A percentile compares a stretch with the other conserved stretches of the same genome.
phyloP scores from a whole-genome alignment of 768 basidiomycete species.

The Mycena galopus region DNA sequence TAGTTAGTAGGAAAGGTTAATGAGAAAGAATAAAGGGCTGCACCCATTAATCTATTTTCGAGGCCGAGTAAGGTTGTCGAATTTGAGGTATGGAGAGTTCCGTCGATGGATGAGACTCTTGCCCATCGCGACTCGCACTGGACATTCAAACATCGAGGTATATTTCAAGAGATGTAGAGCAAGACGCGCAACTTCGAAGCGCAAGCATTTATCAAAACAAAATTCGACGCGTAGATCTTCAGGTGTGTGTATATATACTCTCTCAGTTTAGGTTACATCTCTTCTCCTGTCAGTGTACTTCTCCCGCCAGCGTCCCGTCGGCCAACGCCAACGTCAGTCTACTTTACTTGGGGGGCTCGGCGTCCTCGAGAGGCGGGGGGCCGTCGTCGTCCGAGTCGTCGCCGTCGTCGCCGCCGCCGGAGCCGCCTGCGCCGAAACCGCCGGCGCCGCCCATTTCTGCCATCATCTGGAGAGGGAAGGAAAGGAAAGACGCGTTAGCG shows the following conservation, averaged over 20 bases:
- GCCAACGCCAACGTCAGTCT: no score
- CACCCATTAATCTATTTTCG: background rate
- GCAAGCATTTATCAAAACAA: constrained; percentile 28
- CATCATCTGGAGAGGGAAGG: constrained; percentile 68
- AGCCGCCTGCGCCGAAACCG: constrained; percentile 47
- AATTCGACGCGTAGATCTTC: constrained; percentile 3
- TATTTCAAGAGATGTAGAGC: background rate
- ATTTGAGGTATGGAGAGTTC: no score
- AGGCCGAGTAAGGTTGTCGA: no score
- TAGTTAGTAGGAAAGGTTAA: constrained; percentile 18
- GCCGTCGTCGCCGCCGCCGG: constrained; percentile 56
- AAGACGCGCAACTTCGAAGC: constrained; percentile 12
- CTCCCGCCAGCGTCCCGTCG: no score
- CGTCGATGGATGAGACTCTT: no score
- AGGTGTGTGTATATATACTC: background rate
- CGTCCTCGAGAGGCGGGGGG: constrained; percentile 87
- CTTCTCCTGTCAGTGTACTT: background rate
- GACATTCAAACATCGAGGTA: background rate
- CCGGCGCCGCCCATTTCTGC: constrained; percentile 58
- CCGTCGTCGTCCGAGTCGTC: constrained; percentile 74
- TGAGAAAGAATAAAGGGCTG: constrained; percentile 2
- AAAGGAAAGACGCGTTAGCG: background rate
- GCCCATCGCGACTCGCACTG: background rate
- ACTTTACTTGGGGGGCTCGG: constrained; percentile 36
- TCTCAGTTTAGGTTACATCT: background rate